Evolutionary conservation across 257 asterid species (phyloP), one percentile per base, ranked within the genome.

Genomic region (Primulina huaijiensis): DNA sequence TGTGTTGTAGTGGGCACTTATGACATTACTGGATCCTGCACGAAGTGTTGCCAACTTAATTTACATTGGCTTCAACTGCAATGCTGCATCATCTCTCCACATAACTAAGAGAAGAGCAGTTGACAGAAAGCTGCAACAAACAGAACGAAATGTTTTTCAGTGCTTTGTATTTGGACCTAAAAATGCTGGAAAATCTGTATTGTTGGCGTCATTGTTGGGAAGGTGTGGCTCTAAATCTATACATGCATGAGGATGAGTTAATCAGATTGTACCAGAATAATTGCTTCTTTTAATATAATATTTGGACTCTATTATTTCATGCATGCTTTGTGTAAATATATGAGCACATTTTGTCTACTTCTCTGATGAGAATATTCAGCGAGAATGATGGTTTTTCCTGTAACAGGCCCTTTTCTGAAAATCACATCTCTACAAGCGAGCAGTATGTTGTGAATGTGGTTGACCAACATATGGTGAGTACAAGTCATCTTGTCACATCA

Each of bases 101-200:
- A 76, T 85, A 76, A 89, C 97, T 68, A 84, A 93, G 85, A 91
- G 87, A 75, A 89, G 91, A 82, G 82, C 80, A 30, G 69, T 85
- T 8, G 95, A 88, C 76, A 79, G 83, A 74, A 94, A 91, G 86
- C 89, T 86, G 80, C 91, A 91, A 81, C 91, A 76, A 76, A 80
- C 92, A 65, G 93, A 88, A 46, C 81, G 93, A 79, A 86, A 80
- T 80, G 95, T 91, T 72, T 85, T 89, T 82, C 97, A 85, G 72
- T 88, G 97, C 82, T 87, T 84, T 86, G 99, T 87, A 56, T 85
- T 94, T 72, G 99, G 99, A 76, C 92, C 97, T 73, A 91, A 87
- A 81, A 70, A 73, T 34, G 86, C 97, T 74, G 99, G 99, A 69
- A 94, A 94, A 70, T 83, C 99, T 64, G 79, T 97, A 60, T 72